Percentiles rank a stretch among this genome's conserved stretches.
Evolutionary conservation across 225 moss, liverwort and hornwort genomes (phyloP).

Genomic region (Asterella californica): DNA sequence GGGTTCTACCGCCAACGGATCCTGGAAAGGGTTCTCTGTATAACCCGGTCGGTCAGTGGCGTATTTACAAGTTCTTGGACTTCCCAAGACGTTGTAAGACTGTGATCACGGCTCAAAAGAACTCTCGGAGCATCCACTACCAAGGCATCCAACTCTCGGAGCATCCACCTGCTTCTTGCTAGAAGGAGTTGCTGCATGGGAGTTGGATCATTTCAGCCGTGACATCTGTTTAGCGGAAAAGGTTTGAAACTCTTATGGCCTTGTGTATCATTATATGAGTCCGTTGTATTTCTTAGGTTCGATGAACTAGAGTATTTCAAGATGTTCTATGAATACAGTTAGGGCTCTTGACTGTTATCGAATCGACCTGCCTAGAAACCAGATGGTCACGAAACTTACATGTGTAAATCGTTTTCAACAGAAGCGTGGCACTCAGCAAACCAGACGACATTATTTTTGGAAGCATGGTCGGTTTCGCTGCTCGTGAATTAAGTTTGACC

Average conservation of each 20-base stretch:
- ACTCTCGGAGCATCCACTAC: background rate
- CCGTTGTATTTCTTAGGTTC: background rate
- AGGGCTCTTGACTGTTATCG: background rate
- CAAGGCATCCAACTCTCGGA: background rate
- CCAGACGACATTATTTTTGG: background rate
- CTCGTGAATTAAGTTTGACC: background rate
- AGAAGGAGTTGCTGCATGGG: background rate
- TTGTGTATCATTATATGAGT: background rate
- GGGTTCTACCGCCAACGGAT: conserved; percentile 24
- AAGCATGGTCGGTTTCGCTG: no score
- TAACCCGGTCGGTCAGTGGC: background rate
- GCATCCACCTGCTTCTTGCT: background rate
- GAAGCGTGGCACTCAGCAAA: background rate
- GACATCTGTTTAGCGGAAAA: background rate
- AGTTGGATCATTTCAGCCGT: background rate
- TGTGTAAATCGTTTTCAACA: background rate
- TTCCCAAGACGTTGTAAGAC: background rate
- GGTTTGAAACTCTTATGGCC: background rate
- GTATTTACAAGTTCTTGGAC: background rate
- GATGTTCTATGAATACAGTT: background rate
- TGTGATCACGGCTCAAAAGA: background rate
- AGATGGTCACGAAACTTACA: background rate
- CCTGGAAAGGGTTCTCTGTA: conserved; percentile 38
- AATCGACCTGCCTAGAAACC: background rate
- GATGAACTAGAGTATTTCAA: background rate